These are phyloP conservation scores for Blastocrithidia nonstop DNA, from an alignment of 208 protist genomes.

Conservation along the genomic window DNA sequence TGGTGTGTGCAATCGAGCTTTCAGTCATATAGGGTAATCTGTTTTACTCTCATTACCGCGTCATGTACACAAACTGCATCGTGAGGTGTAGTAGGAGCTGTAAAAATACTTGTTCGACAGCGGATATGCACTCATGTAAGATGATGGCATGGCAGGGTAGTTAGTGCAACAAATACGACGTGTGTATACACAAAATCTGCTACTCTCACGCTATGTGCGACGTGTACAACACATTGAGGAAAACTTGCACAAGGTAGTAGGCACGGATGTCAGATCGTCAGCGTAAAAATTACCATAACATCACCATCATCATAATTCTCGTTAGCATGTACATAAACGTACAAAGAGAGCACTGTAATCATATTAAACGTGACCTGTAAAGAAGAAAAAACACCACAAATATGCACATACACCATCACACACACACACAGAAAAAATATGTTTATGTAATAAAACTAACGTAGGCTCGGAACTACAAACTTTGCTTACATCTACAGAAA, in stretches of 20 bases:
- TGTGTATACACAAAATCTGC: constrained; percentile 45
- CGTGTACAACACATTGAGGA: constrained; percentile 17
- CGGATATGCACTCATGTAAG: constrained; percentile 35
- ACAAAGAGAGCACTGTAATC: too few species aligned
- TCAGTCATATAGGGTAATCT: constrained; percentile 33
- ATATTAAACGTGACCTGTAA: too few species aligned
- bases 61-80: constrained; percentile 18
- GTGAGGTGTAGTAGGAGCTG: constrained; percentile 53
- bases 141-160: constrained; percentile 18
- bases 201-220: constrained; percentile 21
- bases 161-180: constrained; percentile 17
- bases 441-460: too few species aligned
- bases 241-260: constrained; percentile 23
- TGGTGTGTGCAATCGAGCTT: constrained; percentile 24
- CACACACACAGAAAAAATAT: too few species aligned
- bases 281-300: too few species aligned
- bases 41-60: constrained; percentile 33
- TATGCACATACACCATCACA: too few species aligned
- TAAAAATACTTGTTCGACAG: constrained; percentile 61
- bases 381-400: too few species aligned
- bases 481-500: too few species aligned
- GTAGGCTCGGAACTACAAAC: too few species aligned
- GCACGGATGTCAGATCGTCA: too few species aligned
- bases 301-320: too few species aligned
- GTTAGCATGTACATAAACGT: too few species aligned